Evolutionary conservation across 192 early-diverging fungal species (phyloP), one percentile per base, ranked within the genome.

Genomic region (Anaeromyces robustus): DNA sequence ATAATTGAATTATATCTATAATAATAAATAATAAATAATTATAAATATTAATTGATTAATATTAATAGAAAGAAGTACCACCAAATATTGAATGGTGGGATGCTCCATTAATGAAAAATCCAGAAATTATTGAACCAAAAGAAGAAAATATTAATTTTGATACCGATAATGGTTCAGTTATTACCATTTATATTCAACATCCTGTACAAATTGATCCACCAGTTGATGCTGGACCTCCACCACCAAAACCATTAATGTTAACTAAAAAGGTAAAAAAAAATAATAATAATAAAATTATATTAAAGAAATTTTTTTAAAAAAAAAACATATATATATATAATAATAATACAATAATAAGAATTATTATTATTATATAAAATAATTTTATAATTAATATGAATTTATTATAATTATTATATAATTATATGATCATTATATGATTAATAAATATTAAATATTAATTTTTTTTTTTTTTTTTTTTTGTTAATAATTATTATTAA

Each of bases 21-120:
- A n/a, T n/a, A n/a, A n/a, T n/a, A n/a, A n/a, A n/a, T n/a, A n/a
- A n/a, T n/a, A n/a, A n/a, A n/a, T n/a, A n/a, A n/a, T n/a, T n/a
- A n/a, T n/a, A n/a, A n/a, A n/a, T n/a, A n/a, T n/a, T 29, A 12
- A 7, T 59, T 78, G 19, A 30, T 26, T 68, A 26, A 29, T 77
- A 28, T 78, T 78, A 87, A 83, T 83, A 92, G 92, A 87, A 87
- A 81, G 86, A 90, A 30, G 85, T 89, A 77, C 93, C 95, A 29
- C 94, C 96, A 0, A 86, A 80, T 3, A 90, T 94, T 17, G 98
- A 99, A 85, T 99, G 98, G 98, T 99, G 98, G 98, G 98, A 99
- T 88, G 90, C 89, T 37, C 93, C 92, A 18, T 88, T 98, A 89
- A 94, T 82, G 89, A 89, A 77, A 86, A 87, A 13, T 98, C 98